These are phyloP conservation scores for Phytophthora citrophthora DNA, from an alignment of 352 stramenopile species.

Conservation along the genomic window DNA sequence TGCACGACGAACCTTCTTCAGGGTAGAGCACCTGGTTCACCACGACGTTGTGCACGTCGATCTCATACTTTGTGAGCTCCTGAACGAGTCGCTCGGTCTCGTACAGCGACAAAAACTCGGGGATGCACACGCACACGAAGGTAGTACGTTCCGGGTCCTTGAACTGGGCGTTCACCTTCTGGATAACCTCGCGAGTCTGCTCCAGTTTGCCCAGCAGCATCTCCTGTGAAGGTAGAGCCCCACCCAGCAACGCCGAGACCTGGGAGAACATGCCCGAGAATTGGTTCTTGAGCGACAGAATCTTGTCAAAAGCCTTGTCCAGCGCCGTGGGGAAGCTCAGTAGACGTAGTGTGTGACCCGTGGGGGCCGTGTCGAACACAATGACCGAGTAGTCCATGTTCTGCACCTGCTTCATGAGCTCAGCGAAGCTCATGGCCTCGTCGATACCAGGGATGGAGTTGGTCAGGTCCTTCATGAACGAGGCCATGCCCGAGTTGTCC, in stretches of 20 bases:
- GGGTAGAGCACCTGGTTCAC: slow-evolving; percentile 99
- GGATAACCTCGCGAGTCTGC: slow-evolving; percentile 96
- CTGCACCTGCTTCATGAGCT: slow-evolving; percentile 99
- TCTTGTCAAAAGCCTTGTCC: slow-evolving; percentile 98
- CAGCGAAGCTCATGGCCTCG: slow-evolving; percentile 98
- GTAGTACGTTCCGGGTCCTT: slow-evolving; percentile 98
- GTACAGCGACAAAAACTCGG: slow-evolving; percentile 99
- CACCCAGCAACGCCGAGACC: slow-evolving; percentile 79
- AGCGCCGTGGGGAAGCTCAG: slow-evolving; percentile 98
- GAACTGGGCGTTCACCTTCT: slow-evolving; percentile 99
- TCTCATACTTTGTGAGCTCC: slow-evolving; percentile 99
- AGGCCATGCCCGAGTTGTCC: slow-evolving; percentile 90
- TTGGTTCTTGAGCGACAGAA: slow-evolving; percentile 96
- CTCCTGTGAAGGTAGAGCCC: slow-evolving; percentile 88
- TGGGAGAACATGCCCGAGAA: slow-evolving; percentile 90
- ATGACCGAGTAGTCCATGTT: slow-evolving; percentile 98
- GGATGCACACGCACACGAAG: slow-evolving; percentile 99
- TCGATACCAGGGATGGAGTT: slow-evolving; percentile 99
- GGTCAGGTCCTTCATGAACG: slow-evolving; percentile 97
- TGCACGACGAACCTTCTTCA: slow-evolving; percentile 73
- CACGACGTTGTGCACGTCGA: slow-evolving; percentile 99
- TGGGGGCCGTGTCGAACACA: slow-evolving; percentile 98
- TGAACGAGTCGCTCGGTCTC: slow-evolving; percentile 99
- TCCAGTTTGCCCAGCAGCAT: slow-evolving; percentile 97
- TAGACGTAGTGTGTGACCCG: slow-evolving; percentile 96